These are phyloP conservation scores for Chenopodium formosanum DNA, from an alignment of 148 eudicot species.

Conservation along the genomic window DNA sequence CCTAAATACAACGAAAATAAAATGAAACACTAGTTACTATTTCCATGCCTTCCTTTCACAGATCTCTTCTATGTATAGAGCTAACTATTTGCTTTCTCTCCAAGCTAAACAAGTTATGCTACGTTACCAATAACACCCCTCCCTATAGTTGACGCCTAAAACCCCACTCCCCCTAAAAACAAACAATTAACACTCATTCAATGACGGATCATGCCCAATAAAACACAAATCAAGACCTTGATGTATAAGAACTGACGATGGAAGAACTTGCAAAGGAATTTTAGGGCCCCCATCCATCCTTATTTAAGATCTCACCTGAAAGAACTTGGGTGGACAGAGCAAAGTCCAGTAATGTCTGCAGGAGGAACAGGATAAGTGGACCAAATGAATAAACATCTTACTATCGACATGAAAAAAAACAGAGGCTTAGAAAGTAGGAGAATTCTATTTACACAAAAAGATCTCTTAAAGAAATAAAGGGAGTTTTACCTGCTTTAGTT, in stretches of 20 bases:
- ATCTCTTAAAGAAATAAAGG: background rate
- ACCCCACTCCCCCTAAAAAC: background rate
- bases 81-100: too few relatives aligned
- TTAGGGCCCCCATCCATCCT: background rate
- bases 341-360: background rate
- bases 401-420: background rate
- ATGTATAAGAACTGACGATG: too few relatives aligned
- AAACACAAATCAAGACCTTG: too few relatives aligned
- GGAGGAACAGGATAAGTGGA: background rate
- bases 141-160: too few relatives aligned
- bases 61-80: too few relatives aligned
- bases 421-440: background rate
- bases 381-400: background rate
- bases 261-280: too few relatives aligned
- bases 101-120: too few relatives aligned
- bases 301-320: background rate
- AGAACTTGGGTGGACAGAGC: background rate
- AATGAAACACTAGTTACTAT: too few relatives aligned
- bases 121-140: too few relatives aligned
- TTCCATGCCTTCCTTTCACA: too few relatives aligned
- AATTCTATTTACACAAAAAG: background rate
- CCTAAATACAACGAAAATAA: too few relatives aligned
- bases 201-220: too few relatives aligned
- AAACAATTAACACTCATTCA: background rate
- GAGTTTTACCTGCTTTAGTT: constrained; percentile 11